Evolutionary conservation across 495 filamentous ascomycete genomes (phyloP).

Genomic region (Xylaria grammica): DNA sequence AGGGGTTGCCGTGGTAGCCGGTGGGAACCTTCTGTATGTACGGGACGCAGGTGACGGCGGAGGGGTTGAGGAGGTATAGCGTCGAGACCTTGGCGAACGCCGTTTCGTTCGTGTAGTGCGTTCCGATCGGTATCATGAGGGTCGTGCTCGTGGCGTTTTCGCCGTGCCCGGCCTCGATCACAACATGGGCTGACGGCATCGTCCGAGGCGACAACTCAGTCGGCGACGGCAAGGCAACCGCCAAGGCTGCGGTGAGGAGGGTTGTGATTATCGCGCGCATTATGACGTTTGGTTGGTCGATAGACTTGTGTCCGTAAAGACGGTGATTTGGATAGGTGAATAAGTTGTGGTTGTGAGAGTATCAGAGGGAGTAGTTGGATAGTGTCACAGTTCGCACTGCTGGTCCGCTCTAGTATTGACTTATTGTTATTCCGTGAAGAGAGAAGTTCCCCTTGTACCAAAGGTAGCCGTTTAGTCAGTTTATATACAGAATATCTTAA

Average conservation of each 20-base stretch:
- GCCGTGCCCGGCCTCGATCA: neutral
- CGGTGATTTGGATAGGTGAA: too few relatives aligned
- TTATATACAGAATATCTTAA: too few relatives aligned
- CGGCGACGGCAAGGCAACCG: neutral
- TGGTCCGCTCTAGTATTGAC: too few relatives aligned
- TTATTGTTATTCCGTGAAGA: too few relatives aligned
- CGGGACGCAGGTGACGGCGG: neutral
- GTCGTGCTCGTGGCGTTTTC: neutral
- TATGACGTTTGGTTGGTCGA: neutral
- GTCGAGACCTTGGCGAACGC: neutral
- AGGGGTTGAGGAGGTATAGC: neutral
- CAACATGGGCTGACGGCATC: too few relatives aligned
- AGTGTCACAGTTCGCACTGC: too few relatives aligned
- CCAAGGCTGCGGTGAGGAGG: neutral
- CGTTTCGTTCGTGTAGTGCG: neutral
- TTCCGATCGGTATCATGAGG: neutral
- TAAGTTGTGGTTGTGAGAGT: too few relatives aligned
- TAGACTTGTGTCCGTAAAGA: neutral
- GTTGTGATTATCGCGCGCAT: neutral
- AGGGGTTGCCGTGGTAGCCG: neutral
- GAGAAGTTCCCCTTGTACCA: too few relatives aligned
- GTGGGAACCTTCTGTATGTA: neutral
- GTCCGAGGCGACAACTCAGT: neutral
- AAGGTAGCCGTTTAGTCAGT: too few relatives aligned
- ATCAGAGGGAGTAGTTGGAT: too few relatives aligned